A percentile compares a stretch with the other conserved stretches of the same genome.
Conservation (phyloP, 495 filamentous ascomycete genomes). For the Niebla homalea region DNA sequence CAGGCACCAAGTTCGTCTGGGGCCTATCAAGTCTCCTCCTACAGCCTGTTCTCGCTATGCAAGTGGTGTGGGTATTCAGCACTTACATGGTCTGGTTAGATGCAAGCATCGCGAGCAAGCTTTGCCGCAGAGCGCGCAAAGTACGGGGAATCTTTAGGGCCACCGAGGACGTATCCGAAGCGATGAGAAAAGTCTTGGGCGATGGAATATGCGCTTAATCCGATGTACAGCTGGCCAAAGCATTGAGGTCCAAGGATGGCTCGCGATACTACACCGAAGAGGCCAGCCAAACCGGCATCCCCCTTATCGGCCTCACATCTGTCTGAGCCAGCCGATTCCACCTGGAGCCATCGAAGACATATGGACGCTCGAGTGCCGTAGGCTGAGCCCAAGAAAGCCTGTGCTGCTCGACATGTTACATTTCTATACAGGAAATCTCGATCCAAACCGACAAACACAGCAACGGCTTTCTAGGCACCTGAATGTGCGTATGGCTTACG, state of each 20-base stretch:
- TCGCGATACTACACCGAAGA: conserved; percentile 5
- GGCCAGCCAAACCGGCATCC: neutral
- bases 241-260: neutral
- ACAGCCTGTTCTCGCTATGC: conserved; percentile 14
- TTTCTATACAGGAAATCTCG: too few species aligned
- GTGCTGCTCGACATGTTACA: too few species aligned
- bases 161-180: conserved; percentile 13
- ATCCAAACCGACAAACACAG: too few species aligned
- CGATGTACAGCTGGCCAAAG: conserved; percentile 12
- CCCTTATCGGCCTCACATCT: too few species aligned
- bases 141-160: conserved; percentile 11
- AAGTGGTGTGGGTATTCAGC: conserved; percentile 17
- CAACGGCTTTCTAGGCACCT: too few species aligned
- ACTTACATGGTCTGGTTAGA: conserved; percentile 19
- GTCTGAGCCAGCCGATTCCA: too few species aligned
- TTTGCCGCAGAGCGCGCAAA: conserved; percentile 13
- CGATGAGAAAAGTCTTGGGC: conserved; percentile 17
- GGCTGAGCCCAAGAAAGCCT: too few species aligned
- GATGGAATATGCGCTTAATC: conserved; percentile 8
- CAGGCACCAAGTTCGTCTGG: conserved; percentile 12
- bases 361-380: too few species aligned
- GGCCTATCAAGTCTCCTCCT: conserved; percentile 20
- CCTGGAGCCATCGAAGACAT: too few species aligned
- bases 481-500: too few species aligned
- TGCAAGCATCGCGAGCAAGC: conserved; percentile 11